phyloP scores from a whole-genome alignment of 345 rosid species.

The Linum usitatissimum region DNA sequence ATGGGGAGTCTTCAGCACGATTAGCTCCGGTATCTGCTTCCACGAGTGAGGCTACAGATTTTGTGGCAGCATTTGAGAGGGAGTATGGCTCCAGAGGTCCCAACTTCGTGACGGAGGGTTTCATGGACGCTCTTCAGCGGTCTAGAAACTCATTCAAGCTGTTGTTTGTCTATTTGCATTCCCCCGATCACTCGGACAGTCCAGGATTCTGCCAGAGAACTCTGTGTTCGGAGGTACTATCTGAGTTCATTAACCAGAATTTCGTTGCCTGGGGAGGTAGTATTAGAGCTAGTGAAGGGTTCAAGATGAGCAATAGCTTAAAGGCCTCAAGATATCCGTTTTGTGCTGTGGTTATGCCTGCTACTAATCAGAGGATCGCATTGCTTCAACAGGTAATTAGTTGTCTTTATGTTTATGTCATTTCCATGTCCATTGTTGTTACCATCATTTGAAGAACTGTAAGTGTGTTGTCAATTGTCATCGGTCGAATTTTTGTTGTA shows the following conservation, averaged over 20 bases:
- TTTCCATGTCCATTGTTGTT: not conserved
- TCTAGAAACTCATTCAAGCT: conserved; percentile 68
- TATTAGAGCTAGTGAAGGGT: conserved; percentile 90
- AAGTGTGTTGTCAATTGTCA: not conserved
- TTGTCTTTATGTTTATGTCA: not conserved
- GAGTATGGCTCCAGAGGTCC: conserved; percentile 54
- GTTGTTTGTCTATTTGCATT: conserved; percentile 86
- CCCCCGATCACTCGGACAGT: conserved; percentile 92
- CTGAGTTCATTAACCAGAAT: conserved; percentile 77
- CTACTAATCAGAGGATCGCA: conserved; percentile 87
- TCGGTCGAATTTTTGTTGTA: not conserved
- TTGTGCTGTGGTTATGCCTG: conserved; percentile 96
- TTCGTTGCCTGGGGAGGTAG: conserved; percentile 95
- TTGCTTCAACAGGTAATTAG: conserved; percentile 74
- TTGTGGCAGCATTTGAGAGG: conserved; percentile 66
- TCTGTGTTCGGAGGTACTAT: conserved; percentile 49
- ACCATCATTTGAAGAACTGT: not conserved
- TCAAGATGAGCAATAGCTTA: conserved; percentile 98
- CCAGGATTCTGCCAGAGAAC: conserved; percentile 64
- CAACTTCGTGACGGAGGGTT: conserved; percentile 70
- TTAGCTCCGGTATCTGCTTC: conserved; percentile 55
- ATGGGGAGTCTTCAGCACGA: conserved; percentile 37
- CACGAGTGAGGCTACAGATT: conserved; percentile 61
- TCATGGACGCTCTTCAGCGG: conserved; percentile 88
- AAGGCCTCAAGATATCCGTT: conserved; percentile 91